A percentile compares a stretch with the other conserved stretches of the same genome.
phyloP scores from a whole-genome alignment of 2,329 filamentous ascomycete genomes.

The Neoscytalidium dimidiatum region DNA sequence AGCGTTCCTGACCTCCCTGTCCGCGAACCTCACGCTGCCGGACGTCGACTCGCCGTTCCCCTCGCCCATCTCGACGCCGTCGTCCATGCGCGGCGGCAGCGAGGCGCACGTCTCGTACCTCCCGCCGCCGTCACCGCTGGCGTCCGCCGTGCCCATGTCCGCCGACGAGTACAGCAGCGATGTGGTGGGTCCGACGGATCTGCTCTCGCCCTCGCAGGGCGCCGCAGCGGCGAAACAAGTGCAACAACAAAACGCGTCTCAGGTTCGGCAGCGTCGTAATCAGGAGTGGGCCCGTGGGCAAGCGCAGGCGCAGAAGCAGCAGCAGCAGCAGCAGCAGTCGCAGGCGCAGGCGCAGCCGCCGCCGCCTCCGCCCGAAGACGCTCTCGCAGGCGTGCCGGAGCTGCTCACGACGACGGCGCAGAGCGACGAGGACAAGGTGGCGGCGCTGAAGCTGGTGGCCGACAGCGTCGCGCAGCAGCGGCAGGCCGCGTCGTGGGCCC shows the following conservation, averaged over 20 bases:
- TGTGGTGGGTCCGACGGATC: slow-evolving; percentile 21
- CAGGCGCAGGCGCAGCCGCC: slow-evolving; percentile 24
- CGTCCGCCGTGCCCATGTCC: slow-evolving; percentile 35
- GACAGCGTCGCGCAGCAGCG: slow-evolving; percentile 83
- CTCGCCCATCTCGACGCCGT: slow-evolving; percentile 66
- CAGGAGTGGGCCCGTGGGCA: slow-evolving; percentile 24
- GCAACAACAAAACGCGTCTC: slow-evolving; percentile 5
- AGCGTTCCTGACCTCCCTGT: slow-evolving; percentile 84
- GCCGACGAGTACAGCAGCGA: slow-evolving; percentile 25
- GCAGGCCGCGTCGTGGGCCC: slow-evolving; percentile 62
- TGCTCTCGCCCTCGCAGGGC: slow-evolving; percentile 9
- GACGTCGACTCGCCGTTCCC: slow-evolving; percentile 55
- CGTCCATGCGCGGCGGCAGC: slow-evolving; percentile 50
- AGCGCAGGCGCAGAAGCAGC: slow-evolving; percentile 22
- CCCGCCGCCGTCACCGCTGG: slow-evolving; percentile 34
- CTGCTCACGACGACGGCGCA: slow-evolving; percentile 60
- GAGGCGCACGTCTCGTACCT: slow-evolving; percentile 44
- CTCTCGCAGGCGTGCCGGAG: slow-evolving; percentile 61
- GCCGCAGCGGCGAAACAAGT: slow-evolving; percentile 2
- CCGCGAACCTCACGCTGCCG: slow-evolving; percentile 73
- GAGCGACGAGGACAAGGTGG: slow-evolving; percentile 61
- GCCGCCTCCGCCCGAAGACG: background rate
- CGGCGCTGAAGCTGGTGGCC: slow-evolving; percentile 72
- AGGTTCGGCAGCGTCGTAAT: slow-evolving; percentile 25
- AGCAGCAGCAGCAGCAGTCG: background rate